phyloP scores from a whole-genome alignment of 208 protist species.

The Acanthamoeba lenticulata region DNA sequence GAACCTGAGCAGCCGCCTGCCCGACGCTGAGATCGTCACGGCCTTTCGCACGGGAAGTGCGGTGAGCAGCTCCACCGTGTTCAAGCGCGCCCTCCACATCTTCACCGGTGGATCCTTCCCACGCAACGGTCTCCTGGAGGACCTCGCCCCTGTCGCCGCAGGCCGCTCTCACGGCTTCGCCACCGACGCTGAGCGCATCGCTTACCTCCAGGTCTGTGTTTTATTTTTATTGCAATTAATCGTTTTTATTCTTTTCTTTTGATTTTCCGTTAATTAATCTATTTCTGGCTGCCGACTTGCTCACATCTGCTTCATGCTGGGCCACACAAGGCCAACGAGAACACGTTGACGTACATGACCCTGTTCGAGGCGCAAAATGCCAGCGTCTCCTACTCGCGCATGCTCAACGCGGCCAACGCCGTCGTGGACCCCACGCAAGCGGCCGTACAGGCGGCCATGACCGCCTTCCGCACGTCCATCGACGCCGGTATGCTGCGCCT shows the following conservation, averaged over 20 bases:
- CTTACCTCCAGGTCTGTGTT: not conserved
- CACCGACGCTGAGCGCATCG: not conserved
- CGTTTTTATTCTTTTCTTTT: too few relatives aligned
- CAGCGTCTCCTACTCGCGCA: not conserved
- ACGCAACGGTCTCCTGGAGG: not conserved
- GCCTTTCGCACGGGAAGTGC: not conserved
- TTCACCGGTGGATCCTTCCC: not conserved
- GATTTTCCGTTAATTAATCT: too few relatives aligned
- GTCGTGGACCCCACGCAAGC: not conserved
- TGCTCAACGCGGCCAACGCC: not conserved
- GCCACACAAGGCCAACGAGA: not conserved
- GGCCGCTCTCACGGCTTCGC: not conserved
- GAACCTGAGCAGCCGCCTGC: not conserved
- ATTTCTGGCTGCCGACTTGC: too few relatives aligned
- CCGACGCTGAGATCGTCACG: not conserved
- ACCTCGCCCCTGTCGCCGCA: not conserved
- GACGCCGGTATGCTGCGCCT: not conserved
- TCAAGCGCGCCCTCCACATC: not conserved
- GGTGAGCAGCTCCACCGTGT: not conserved
- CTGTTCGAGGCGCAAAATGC: not conserved
- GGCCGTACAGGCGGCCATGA: constrained; percentile 30
- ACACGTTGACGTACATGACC: constrained; percentile 31
- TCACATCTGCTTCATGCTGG: not conserved
- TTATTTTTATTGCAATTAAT: too few relatives aligned
- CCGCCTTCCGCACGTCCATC: not conserved